These are phyloP conservation scores for Hansfordia pulvinata DNA, from an alignment of 2,329 filamentous ascomycete genomes.

Conservation along the genomic window DNA sequence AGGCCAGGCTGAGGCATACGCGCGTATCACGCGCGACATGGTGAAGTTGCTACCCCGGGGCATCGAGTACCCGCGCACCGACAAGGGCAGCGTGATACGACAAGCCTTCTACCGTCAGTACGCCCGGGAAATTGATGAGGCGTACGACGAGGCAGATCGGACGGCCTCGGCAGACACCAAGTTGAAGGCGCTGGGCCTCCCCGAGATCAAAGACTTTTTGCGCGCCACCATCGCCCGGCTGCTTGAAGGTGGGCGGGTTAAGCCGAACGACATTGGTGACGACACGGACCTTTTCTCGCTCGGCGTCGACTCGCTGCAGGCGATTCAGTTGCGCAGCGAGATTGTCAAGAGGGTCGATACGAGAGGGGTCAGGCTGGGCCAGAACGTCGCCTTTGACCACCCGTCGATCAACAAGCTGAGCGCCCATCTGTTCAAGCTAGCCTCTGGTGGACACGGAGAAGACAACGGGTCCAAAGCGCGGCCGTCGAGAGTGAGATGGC, in stretches of 20 bases:
- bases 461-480: too few species aligned
- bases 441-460: slow-evolving; percentile 18
- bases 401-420: slow-evolving; percentile 32
- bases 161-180: slow-evolving; percentile 5
- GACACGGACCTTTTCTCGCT: slow-evolving; percentile 43
- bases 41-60: slow-evolving; percentile 30
- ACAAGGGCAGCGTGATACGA: slow-evolving; percentile 39
- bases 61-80: slow-evolving; percentile 29
- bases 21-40: slow-evolving; percentile 30
- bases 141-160: slow-evolving; percentile 18
- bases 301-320: slow-evolving; percentile 45
- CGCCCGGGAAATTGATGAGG: slow-evolving; percentile 24
- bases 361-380: slow-evolving; percentile 28
- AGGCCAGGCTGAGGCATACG: slow-evolving; percentile 17
- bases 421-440: slow-evolving; percentile 25
- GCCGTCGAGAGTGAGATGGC: slow-evolving; percentile 27
- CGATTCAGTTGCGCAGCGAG: slow-evolving; percentile 37
- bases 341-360: slow-evolving; percentile 38
- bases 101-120: slow-evolving; percentile 31
- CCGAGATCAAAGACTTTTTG: slow-evolving; percentile 20
- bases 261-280: slow-evolving; percentile 12
- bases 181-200: slow-evolving; percentile 8
- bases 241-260: too few species aligned
- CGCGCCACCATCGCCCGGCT: slow-evolving; percentile 13
- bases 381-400: slow-evolving; percentile 46